Evolutionary conservation across 257 asterid genomes (phyloP).

Genomic region (Dorcoceras hygrometricum): DNA sequence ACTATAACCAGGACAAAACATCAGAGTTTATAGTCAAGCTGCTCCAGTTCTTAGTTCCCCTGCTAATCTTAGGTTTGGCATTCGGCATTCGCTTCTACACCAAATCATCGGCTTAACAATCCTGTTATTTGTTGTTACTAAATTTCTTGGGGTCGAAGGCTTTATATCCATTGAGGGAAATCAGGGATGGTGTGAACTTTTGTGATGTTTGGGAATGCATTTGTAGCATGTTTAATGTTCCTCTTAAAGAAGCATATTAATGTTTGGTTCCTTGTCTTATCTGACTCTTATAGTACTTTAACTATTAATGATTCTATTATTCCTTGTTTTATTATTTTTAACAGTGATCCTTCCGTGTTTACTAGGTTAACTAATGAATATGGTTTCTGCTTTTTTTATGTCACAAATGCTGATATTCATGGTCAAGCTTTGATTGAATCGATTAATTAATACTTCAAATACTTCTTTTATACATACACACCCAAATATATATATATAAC

Average conservation of each 20-base stretch:
- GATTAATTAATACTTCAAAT: too few relatives aligned
- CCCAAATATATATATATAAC: too few relatives aligned
- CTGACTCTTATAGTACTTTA: not conserved
- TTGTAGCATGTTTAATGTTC: conserved; percentile 8
- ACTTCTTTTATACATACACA: too few relatives aligned
- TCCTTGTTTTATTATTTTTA: not conserved
- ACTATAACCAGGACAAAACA: conserved; percentile 84
- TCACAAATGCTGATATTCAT: too few relatives aligned
- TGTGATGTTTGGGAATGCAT: conserved; percentile 4
- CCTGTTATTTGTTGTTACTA: conserved; percentile 5
- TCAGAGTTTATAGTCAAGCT: conserved; percentile 67
- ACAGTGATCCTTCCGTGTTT: too few relatives aligned
- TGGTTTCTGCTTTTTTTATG: too few relatives aligned
- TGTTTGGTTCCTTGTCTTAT: conserved; percentile 2
- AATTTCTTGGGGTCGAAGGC: conserved; percentile 15
- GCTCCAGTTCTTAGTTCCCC: conserved; percentile 79
- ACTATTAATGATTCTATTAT: not conserved
- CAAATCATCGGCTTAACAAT: conserved; percentile 52
- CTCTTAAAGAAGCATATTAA: conserved; percentile 22
- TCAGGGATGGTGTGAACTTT: not conserved
- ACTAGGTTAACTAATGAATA: too few relatives aligned
- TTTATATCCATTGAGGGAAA: not conserved
- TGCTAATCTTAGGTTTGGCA: conserved; percentile 70
- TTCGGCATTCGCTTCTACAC: conserved; percentile 72
- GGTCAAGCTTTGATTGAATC: too few relatives aligned